Evolutionary conservation across 306 rosid species (phyloP).

Genomic region (Pachyrhizus erosus): DNA sequence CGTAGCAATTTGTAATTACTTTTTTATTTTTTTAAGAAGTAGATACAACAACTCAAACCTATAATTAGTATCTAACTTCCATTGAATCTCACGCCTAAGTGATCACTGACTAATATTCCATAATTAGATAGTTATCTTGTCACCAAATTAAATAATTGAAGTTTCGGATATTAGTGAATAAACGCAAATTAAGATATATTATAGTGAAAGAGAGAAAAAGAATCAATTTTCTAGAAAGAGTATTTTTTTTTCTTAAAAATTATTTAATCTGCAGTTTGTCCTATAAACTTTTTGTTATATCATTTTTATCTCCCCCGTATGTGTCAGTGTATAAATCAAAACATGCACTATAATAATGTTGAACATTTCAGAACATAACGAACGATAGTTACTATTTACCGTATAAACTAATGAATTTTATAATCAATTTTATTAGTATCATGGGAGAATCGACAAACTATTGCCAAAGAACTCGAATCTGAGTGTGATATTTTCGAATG

Average conservation of each 20-base stretch:
- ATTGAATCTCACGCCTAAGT: not conserved
- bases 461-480: constrained; percentile 16
- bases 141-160: constrained; percentile 13
- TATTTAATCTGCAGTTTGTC: not conserved
- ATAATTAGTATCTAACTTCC: not conserved
- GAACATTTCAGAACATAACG: not conserved
- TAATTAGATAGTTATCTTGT: constrained; percentile 1
- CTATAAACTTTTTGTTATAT: not conserved
- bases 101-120: not conserved
- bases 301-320: not conserved
- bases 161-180: not conserved
- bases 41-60: not conserved
- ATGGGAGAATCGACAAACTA: not conserved
- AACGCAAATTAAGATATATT: not conserved
- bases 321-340: not conserved
- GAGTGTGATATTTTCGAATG: not conserved
- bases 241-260: not conserved
- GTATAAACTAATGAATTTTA: constrained; percentile 4
- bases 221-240: not conserved
- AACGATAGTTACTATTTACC: not conserved
- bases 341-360: not conserved
- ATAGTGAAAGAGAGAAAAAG: not conserved
- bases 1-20: too few species aligned
- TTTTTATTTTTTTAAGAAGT: not conserved
- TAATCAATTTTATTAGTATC: not conserved